A percentile compares a stretch with the other conserved stretches of the same genome.
phyloP scores from a whole-genome alignment of 352 stramenopile genomes.

The Phytophthora capsici region DNA sequence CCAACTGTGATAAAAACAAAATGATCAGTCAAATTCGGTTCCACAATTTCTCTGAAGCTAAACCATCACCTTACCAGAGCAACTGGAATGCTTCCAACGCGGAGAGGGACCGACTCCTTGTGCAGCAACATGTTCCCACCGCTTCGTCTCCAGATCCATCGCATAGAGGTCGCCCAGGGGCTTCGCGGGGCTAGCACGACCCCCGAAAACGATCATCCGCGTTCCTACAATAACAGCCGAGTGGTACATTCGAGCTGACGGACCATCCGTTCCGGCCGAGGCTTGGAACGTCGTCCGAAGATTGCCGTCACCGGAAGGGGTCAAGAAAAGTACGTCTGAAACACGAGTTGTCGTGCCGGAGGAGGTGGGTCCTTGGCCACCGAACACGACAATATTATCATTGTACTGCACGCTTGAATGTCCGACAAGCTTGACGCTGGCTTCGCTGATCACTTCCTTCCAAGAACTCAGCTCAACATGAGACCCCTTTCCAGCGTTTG shows the following conservation, averaged over 20 bases:
- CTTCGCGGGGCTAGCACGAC: constrained; percentile 71
- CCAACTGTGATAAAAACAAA: constrained; percentile 47
- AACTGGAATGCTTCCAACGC: constrained; percentile 80
- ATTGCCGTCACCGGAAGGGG: constrained; percentile 20
- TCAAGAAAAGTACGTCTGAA: constrained; percentile 53
- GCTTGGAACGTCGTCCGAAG: constrained; percentile 43
- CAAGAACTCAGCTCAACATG: constrained; percentile 32
- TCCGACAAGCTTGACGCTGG: constrained; percentile 61
- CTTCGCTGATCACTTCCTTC: constrained; percentile 23
- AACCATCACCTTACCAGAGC: constrained; percentile 63
- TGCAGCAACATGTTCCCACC: constrained; percentile 46
- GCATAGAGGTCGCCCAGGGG: constrained; percentile 70
- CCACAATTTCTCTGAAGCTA: too few relatives aligned
- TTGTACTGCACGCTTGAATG: constrained; percentile 64
- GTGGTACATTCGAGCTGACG: constrained; percentile 78
- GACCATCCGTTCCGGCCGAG: constrained; percentile 18
- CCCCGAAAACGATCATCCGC: constrained; percentile 84
- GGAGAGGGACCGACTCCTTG: constrained; percentile 45
- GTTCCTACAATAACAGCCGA: constrained; percentile 57
- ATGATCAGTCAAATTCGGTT: not conserved
- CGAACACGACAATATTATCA: constrained; percentile 65
- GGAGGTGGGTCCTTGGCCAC: constrained; percentile 65
- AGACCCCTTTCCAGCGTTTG: not conserved
- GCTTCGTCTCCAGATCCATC: constrained; percentile 56
- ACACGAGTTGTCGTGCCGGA: constrained; percentile 69